Conservation (phyloP, 2,329 filamentous ascomycete species). For the Claviceps paspali region DNA sequence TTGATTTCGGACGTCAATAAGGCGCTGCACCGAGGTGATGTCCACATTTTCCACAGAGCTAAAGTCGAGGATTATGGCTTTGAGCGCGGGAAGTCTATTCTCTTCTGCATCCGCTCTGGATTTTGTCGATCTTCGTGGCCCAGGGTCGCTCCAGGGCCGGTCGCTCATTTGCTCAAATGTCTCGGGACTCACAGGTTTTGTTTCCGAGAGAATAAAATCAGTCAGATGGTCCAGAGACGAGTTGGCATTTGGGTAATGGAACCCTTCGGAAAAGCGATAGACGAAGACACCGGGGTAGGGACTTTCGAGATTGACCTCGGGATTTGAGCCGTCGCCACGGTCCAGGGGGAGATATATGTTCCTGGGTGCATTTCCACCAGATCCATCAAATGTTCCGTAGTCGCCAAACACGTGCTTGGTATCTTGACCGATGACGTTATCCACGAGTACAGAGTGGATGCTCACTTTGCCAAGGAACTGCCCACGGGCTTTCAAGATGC, state of each 20-base stretch:
- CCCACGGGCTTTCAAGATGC: slow-evolving; percentile 68
- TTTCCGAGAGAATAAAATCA: slow-evolving; percentile 50
- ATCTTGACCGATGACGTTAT: slow-evolving; percentile 54
- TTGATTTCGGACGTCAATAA: slow-evolving; percentile 91
- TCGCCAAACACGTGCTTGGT: slow-evolving; percentile 29
- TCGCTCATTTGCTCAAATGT: slow-evolving; percentile 54
- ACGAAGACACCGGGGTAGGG: slow-evolving; percentile 92
- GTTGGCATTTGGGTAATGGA: slow-evolving; percentile 91
- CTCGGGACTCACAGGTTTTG: slow-evolving; percentile 59
- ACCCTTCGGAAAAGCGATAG: slow-evolving; percentile 86
- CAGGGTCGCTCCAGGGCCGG: slow-evolving; percentile 89
- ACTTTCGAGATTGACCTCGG: slow-evolving; percentile 58
- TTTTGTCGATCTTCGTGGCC: slow-evolving; percentile 38
- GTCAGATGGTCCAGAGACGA: slow-evolving; percentile 72
- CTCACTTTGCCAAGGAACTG: slow-evolving; percentile 54
- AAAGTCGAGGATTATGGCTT: slow-evolving; percentile 88
- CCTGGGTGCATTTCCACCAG: slow-evolving; percentile 37
- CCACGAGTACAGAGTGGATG: slow-evolving; percentile 69
- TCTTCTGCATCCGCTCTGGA: slow-evolving; percentile 13
- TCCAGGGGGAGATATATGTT: slow-evolving; percentile 79
- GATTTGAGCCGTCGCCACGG: slow-evolving; percentile 83
- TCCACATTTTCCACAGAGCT: slow-evolving; percentile 89
- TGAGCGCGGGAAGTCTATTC: slow-evolving; percentile 49
- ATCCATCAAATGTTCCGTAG: slow-evolving; percentile 41
- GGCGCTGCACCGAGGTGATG: slow-evolving; percentile 76